These are phyloP conservation scores for Penicillium argentinense DNA, from an alignment of 495 filamentous ascomycete genomes.

Conservation along the genomic window DNA sequence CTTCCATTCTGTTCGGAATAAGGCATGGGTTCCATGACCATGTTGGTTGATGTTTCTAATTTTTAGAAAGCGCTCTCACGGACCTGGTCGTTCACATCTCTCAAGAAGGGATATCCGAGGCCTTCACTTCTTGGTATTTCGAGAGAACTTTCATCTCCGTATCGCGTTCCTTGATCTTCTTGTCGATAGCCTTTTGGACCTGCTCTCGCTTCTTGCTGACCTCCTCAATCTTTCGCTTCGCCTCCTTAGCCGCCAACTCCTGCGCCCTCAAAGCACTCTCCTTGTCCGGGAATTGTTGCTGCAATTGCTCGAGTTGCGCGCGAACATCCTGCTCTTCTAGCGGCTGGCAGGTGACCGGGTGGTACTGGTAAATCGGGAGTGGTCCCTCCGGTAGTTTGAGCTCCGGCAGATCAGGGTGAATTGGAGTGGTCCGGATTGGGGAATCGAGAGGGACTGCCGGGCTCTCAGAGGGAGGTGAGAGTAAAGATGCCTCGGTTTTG, in stretches of 20 bases:
- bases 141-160: constrained; percentile 47
- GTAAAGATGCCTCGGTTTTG: constrained; percentile 24
- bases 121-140: constrained; percentile 45
- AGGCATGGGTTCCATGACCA: too few species aligned
- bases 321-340: constrained; percentile 31
- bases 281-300: constrained; percentile 36
- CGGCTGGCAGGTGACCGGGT: constrained; percentile 42
- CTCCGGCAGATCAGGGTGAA: constrained; percentile 42
- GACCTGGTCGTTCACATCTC: neutral
- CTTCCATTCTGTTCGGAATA: too few species aligned
- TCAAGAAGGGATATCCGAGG: constrained; percentile 35
- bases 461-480: constrained; percentile 37
- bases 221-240: constrained; percentile 39
- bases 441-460: constrained; percentile 34
- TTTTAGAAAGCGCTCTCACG: too few species aligned
- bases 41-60: too few species aligned
- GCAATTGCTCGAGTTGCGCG: constrained; percentile 36
- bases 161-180: constrained; percentile 46
- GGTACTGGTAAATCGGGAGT: constrained; percentile 33
- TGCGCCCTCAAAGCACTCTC: constrained; percentile 42
- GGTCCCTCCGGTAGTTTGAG: constrained; percentile 38
- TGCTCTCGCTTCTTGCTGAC: constrained; percentile 41
- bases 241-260: constrained; percentile 40
- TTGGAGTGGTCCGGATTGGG: constrained; percentile 38
- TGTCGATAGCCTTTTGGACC: constrained; percentile 44